Conservation (phyloP, 768 basidiomycete species). For the Trametes maxima region DNA sequence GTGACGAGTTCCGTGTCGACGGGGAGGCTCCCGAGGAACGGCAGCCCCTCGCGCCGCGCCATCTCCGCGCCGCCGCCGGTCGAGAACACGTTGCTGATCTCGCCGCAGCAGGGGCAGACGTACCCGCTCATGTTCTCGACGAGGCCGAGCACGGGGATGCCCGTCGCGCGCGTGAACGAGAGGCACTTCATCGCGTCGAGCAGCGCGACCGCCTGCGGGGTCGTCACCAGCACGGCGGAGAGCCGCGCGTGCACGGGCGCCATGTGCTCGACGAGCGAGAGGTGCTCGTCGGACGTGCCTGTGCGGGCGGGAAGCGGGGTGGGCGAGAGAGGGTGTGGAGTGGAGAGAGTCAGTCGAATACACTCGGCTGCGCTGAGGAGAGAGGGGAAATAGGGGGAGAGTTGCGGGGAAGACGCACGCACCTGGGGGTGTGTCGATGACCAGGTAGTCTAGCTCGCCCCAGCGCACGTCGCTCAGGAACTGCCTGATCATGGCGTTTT, state of each 20-base stretch:
- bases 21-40: slow-evolving; percentile 86
- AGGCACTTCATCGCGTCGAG: slow-evolving; percentile 96
- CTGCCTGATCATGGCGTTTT: slow-evolving; percentile 97
- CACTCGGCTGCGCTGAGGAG: background rate
- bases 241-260: slow-evolving; percentile 78
- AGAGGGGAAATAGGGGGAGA: background rate
- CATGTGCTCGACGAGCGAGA: slow-evolving; percentile 93
- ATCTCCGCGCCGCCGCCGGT: slow-evolving; percentile 90
- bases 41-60: slow-evolving; percentile 72
- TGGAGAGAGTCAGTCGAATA: background rate
- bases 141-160: slow-evolving; percentile 84
- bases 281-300: slow-evolving; percentile 99
- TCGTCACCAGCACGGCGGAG: slow-evolving; percentile 90
- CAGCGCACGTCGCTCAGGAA: slow-evolving; percentile 94
- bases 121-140: slow-evolving; percentile 99
- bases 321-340: background rate
- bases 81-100: slow-evolving; percentile 93
- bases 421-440: slow-evolving; percentile 99
- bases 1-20: slow-evolving; percentile 91
- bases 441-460: slow-evolving; percentile 90
- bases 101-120: slow-evolving; percentile 95
- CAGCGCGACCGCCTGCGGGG: slow-evolving; percentile 95
- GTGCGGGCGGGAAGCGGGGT: background rate
- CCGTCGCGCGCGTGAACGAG: slow-evolving; percentile 89
- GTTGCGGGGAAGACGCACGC: slow-evolving; percentile 26